These are phyloP conservation scores for Chlorophyllum brunneum DNA, from an alignment of 768 basidiomycete species.

Conservation along the genomic window DNA sequence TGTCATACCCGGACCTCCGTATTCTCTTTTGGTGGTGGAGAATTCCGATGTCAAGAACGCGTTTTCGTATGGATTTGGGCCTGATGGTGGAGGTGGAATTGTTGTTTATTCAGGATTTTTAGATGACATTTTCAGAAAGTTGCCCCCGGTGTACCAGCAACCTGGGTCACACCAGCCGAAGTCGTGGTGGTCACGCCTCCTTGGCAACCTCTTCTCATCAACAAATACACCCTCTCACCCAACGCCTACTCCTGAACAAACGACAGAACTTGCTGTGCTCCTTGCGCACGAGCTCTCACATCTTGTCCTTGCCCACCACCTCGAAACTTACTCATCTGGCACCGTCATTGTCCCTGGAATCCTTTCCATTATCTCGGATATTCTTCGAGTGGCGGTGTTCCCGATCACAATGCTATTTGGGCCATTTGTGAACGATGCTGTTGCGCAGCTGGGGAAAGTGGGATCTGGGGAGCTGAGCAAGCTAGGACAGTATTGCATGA, in stretches of 20 bases:
- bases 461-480: slow-evolving; percentile 73
- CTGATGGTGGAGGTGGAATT: slow-evolving; percentile 87
- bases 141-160: slow-evolving; percentile 24
- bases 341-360: slow-evolving; percentile 81
- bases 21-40: slow-evolving; percentile 86
- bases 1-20: slow-evolving; percentile 76
- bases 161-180: slow-evolving; percentile 19
- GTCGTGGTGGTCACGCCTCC: slow-evolving; percentile 46
- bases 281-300: slow-evolving; percentile 94
- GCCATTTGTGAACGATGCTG: slow-evolving; percentile 92
- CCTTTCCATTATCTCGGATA: slow-evolving; percentile 71
- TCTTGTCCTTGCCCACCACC: slow-evolving; percentile 84
- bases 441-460: slow-evolving; percentile 75
- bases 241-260: slow-evolving; percentile 75
- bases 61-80: slow-evolving; percentile 94
- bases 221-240: slow-evolving; percentile 35
- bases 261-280: slow-evolving; percentile 82
- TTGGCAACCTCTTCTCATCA: slow-evolving; percentile 41
- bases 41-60: slow-evolving; percentile 83
- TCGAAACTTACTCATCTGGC: slow-evolving; percentile 85
- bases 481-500: slow-evolving; percentile 73
- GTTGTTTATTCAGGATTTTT: slow-evolving; percentile 94
- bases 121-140: slow-evolving; percentile 71
- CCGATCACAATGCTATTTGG: slow-evolving; percentile 90
- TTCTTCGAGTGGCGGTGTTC: slow-evolving; percentile 76